Conservation (phyloP, 768 basidiomycete species). For the Mycena alexandri region DNA sequence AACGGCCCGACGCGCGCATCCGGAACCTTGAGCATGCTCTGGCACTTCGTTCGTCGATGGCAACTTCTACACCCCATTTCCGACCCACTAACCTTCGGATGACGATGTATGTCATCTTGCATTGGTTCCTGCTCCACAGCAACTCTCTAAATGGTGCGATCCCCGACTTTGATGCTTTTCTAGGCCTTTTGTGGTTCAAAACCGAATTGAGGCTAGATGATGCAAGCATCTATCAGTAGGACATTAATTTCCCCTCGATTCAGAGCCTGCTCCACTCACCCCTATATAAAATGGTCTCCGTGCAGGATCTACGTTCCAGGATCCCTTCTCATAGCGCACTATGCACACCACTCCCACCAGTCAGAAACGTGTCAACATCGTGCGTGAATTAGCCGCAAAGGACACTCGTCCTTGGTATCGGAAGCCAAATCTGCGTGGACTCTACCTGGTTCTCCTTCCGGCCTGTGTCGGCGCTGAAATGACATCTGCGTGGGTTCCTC, state of each 20-base stretch:
- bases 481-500: slow-evolving; percentile 15
- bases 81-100: not conserved
- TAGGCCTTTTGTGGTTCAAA: not conserved
- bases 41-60: not conserved
- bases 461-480: slow-evolving; percentile 27
- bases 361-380: not conserved
- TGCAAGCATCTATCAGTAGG: not conserved
- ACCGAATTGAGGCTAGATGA: not conserved
- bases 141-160: not conserved
- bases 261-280: not conserved
- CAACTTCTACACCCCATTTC: slow-evolving; percentile 1
- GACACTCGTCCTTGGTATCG: slow-evolving; percentile 13
- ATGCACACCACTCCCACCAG: not conserved
- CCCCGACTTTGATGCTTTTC: not conserved
- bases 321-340: not conserved
- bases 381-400: slow-evolving; percentile 12
- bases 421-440: slow-evolving; percentile 22
- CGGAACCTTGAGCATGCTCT: slow-evolving; percentile 15
- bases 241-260: not conserved
- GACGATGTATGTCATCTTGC: not conserved
- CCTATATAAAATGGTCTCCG: slow-evolving; percentile 7
- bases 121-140: not conserved
- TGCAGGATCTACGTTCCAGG: not conserved
- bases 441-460: slow-evolving; percentile 22
- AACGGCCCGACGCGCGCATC: slow-evolving; percentile 4